Evolutionary conservation across 2,329 filamentous ascomycete species (phyloP).

Genomic region (Alternaria postmessia): DNA sequence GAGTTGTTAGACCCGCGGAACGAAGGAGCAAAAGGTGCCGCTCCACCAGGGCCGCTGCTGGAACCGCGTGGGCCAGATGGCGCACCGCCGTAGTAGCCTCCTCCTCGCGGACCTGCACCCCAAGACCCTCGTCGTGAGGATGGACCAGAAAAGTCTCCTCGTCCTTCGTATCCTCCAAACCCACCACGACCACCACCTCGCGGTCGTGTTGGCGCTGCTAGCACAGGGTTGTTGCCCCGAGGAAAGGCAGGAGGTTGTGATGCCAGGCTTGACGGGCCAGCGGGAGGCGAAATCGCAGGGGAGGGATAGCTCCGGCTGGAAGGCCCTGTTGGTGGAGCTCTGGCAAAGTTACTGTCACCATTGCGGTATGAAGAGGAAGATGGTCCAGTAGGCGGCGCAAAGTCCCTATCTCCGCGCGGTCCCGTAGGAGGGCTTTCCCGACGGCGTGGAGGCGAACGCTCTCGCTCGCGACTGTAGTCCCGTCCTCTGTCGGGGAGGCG

Average conservation of each 20-base stretch:
- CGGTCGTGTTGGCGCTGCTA: constrained; percentile 52
- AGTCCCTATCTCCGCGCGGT: constrained; percentile 47
- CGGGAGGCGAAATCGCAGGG: constrained; percentile 51
- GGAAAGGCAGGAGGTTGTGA: constrained; percentile 47
- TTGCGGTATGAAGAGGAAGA: constrained; percentile 46
- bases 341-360: constrained; percentile 44
- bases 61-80: constrained; percentile 48
- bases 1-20: constrained; percentile 55
- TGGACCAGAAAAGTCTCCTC: constrained; percentile 44
- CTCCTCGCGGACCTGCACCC: constrained; percentile 44
- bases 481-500: constrained; percentile 43
- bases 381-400: constrained; percentile 50
- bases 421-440: constrained; percentile 50
- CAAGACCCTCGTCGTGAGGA: constrained; percentile 49
- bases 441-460: constrained; percentile 46
- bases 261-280: constrained; percentile 45
- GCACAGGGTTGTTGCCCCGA: constrained; percentile 46
- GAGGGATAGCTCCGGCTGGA: constrained; percentile 47
- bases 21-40: constrained; percentile 43
- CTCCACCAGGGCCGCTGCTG: constrained; percentile 34
- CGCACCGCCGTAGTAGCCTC: constrained; percentile 38
- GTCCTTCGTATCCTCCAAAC: constrained; percentile 49
- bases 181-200: constrained; percentile 53
- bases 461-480: constrained; percentile 27
- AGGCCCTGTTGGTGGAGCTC: constrained; percentile 52